Evolutionary conservation across 768 basidiomycete genomes (phyloP).

Genomic region (Amanita thiersii): DNA sequence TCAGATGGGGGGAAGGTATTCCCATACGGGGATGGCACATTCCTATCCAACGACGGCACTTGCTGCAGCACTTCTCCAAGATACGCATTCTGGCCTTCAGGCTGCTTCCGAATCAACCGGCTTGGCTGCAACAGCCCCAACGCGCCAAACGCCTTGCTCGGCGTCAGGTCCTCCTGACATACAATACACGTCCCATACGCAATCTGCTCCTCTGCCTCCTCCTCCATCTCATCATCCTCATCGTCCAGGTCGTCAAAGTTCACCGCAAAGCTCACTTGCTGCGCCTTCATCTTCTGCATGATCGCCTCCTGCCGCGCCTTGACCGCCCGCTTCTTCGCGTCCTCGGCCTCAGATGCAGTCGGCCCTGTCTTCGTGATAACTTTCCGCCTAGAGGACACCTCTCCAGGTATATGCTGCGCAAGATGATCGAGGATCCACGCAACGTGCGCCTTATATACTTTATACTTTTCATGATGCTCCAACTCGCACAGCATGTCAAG

Average conservation of each 20-base stretch:
- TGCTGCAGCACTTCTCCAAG: conserved; percentile 68
- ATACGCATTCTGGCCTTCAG: conserved; percentile 53
- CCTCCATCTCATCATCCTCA: conserved; percentile 57
- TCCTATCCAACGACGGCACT: conserved; percentile 59
- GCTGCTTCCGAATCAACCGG: conserved; percentile 70
- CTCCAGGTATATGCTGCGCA: conserved; percentile 43
- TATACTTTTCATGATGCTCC: conserved; percentile 73
- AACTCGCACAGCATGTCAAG: conserved; percentile 68
- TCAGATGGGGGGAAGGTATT: conserved; percentile 47
- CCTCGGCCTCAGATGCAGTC: conserved; percentile 42
- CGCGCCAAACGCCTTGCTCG: conserved; percentile 68
- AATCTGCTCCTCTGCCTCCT: conserved; percentile 35
- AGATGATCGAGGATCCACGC: conserved; percentile 70
- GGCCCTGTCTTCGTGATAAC: conserved; percentile 26
- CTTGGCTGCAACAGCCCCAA: conserved; percentile 88
- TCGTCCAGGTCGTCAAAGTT: conserved; percentile 69
- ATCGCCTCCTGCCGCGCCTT: conserved; percentile 90
- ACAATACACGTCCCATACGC: conserved; percentile 95
- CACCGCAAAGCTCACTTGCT: conserved; percentile 80
- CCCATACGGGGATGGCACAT: conserved; percentile 11
- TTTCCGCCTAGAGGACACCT: conserved; percentile 43
- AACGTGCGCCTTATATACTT: conserved; percentile 60
- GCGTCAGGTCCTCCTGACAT: conserved; percentile 88
- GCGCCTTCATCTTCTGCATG: conserved; percentile 92
- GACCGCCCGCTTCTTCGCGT: conserved; percentile 75